These are phyloP conservation scores for Thymus quinquecostatus DNA, from an alignment of 257 asterid species.

Conservation along the genomic window DNA sequence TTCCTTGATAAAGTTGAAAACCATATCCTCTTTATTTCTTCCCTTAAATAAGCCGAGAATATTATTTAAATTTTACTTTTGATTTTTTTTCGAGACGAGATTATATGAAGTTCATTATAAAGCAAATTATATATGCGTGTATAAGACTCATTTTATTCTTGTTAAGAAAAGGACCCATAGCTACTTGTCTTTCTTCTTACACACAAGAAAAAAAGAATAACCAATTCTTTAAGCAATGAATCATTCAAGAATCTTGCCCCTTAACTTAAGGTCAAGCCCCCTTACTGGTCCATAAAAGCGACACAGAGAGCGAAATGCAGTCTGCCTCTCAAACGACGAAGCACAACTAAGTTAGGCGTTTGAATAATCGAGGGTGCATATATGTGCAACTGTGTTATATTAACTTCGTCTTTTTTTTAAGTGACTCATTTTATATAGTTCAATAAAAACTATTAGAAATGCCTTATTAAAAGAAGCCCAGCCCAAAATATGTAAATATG, in stretches of 20 bases:
- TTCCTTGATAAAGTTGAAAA: conserved; percentile 20
- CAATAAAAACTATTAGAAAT: too few species aligned
- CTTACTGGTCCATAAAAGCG: too few species aligned
- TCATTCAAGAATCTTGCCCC: conserved; percentile 22
- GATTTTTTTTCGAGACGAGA: neutral
- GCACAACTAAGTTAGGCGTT: too few species aligned
- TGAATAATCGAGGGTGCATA: too few species aligned
- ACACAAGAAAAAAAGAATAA: conserved; percentile 13
- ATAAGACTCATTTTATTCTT: neutral
- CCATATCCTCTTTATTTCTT: neutral
- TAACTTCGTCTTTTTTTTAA: too few species aligned
- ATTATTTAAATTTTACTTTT: neutral
- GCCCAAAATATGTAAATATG: too few species aligned
- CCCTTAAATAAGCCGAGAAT: neutral
- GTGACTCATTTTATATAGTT: too few species aligned
- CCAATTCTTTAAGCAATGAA: conserved; percentile 45
- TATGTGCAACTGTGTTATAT: too few species aligned
- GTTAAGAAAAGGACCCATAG: neutral
- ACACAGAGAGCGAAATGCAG: too few species aligned
- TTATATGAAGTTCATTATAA: neutral
- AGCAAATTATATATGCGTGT: neutral
- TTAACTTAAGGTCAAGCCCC: too few species aligned
- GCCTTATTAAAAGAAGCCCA: too few species aligned
- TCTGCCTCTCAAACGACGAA: too few species aligned
- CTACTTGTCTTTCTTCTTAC: neutral